These are phyloP conservation scores for Omphalotus guepiniiformis DNA, from an alignment of 768 basidiomycete species.

Conservation along the genomic window DNA sequence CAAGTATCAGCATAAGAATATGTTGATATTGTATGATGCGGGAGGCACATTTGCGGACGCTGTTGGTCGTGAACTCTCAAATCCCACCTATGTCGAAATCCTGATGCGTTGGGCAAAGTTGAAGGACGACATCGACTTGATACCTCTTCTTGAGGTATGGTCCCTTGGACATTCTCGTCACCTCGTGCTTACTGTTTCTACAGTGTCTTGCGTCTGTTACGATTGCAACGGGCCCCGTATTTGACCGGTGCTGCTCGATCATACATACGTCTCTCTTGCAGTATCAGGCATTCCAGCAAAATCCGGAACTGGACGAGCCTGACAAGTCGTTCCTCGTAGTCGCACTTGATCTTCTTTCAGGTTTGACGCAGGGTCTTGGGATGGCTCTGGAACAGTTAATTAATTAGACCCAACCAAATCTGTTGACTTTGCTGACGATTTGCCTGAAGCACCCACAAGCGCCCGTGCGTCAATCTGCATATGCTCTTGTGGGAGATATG, in stretches of 20 bases:
- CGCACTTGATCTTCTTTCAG: slow-evolving; percentile 93
- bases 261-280: slow-evolving; percentile 77
- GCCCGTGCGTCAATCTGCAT: slow-evolving; percentile 91
- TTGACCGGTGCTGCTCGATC: slow-evolving; percentile 83
- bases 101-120: slow-evolving; percentile 95
- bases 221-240: slow-evolving; percentile 90
- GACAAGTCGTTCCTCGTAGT: slow-evolving; percentile 98
- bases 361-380: slow-evolving; percentile 91
- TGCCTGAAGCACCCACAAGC: slow-evolving; percentile 96
- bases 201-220: slow-evolving; percentile 97
- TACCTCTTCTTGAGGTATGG: slow-evolving; percentile 89
- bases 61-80: slow-evolving; percentile 83
- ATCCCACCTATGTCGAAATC: slow-evolving; percentile 85
- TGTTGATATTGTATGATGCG: slow-evolving; percentile 97
- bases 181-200: slow-evolving; percentile 3
- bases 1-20: slow-evolving; percentile 99
- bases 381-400: slow-evolving; percentile 77
- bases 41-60: slow-evolving; percentile 97
- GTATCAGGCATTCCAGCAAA: slow-evolving; percentile 85
- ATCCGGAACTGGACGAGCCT: slow-evolving; percentile 89
- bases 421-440: slow-evolving; percentile 76
- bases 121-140: slow-evolving; percentile 86
- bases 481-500: slow-evolving; percentile 97
- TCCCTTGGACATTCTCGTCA: background rate
- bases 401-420: slow-evolving; percentile 61